These are phyloP conservation scores for Yamadazyma akitaensis DNA, from an alignment of 805 yeast genomes.

Conservation along the genomic window DNA sequence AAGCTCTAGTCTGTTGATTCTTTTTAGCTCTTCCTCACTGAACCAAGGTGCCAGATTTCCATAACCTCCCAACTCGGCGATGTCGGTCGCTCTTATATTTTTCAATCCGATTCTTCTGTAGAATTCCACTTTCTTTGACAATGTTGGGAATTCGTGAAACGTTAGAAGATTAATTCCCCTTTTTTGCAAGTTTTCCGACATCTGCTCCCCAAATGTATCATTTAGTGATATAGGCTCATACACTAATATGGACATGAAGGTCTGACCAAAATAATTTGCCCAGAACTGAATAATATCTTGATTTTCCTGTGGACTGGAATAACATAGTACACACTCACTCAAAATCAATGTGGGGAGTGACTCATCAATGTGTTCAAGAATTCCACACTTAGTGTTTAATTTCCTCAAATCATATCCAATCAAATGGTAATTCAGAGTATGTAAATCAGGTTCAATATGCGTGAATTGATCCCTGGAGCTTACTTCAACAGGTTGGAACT, in stretches of 20 bases:
- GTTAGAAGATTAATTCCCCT: constrained; percentile 65
- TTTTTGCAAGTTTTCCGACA: constrained; percentile 56
- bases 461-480: constrained; percentile 23
- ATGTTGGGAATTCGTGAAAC: constrained; percentile 49
- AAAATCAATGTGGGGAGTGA: constrained; percentile 56
- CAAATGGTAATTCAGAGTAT: constrained; percentile 46
- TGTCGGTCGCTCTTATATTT: constrained; percentile 41
- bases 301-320: constrained; percentile 52
- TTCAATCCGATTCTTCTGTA: constrained; percentile 23
- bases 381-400: constrained; percentile 1
- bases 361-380: constrained; percentile 25
- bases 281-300: constrained; percentile 44
- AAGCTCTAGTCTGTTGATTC: constrained; percentile 56
- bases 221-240: constrained; percentile 71
- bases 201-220: constrained; percentile 65
- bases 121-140: constrained; percentile 24
- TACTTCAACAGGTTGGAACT: constrained; percentile 3
- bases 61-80: constrained; percentile 42
- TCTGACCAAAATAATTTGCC: constrained; percentile 18
- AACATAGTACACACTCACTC: constrained; percentile 77
- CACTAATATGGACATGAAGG: constrained; percentile 35
- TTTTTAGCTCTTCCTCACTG: constrained; percentile 28
- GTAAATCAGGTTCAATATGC: constrained; percentile 25
- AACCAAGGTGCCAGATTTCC: constrained; percentile 40
- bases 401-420: constrained; percentile 53